Evolutionary conservation across 192 early-diverging fungal genomes (phyloP).

Genomic region (Kappamyces sp.): DNA sequence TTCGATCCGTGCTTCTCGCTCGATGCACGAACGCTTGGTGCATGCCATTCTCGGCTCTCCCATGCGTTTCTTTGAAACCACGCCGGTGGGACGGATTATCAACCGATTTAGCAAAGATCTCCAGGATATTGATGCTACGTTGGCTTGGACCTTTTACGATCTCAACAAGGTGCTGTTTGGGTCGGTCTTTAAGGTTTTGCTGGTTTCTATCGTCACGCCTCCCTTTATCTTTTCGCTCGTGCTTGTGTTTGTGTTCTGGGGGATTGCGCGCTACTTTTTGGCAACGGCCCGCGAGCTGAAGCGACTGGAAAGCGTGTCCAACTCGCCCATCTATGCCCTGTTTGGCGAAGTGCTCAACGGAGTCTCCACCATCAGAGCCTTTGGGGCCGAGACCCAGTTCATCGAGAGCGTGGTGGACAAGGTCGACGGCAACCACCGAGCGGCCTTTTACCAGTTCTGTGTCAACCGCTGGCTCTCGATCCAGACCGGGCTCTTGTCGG

Average conservation of each 20-base stretch:
- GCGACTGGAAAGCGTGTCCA: constrained; percentile 72
- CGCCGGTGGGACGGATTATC: constrained; percentile 46
- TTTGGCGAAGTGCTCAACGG: constrained; percentile 62
- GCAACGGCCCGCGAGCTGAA: constrained; percentile 79
- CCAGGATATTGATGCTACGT: constrained; percentile 30
- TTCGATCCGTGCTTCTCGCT: constrained; percentile 20
- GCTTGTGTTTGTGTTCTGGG: constrained; percentile 40
- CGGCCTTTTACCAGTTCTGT: constrained; percentile 83
- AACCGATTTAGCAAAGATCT: constrained; percentile 77
- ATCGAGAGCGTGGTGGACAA: constrained; percentile 25
- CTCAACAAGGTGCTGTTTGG: constrained; percentile 9
- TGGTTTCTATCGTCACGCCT: constrained; percentile 51
- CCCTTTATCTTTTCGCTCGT: constrained; percentile 33
- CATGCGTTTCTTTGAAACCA: constrained; percentile 58
- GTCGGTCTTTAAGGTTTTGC: neutral
- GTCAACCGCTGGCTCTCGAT: constrained; percentile 57
- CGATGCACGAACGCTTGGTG: constrained; percentile 26
- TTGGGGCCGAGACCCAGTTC: constrained; percentile 32
- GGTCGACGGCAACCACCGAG: constrained; percentile 72
- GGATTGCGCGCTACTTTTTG: constrained; percentile 68
- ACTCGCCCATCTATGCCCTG: constrained; percentile 73
- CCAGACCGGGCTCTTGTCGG: constrained; percentile 71
- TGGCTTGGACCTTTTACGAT: neutral
- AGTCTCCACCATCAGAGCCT: constrained; percentile 37
- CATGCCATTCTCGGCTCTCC: constrained; percentile 27